phyloP scores from a whole-genome alignment of 768 basidiomycete species.

The Pleurotus citrinopileatus region DNA sequence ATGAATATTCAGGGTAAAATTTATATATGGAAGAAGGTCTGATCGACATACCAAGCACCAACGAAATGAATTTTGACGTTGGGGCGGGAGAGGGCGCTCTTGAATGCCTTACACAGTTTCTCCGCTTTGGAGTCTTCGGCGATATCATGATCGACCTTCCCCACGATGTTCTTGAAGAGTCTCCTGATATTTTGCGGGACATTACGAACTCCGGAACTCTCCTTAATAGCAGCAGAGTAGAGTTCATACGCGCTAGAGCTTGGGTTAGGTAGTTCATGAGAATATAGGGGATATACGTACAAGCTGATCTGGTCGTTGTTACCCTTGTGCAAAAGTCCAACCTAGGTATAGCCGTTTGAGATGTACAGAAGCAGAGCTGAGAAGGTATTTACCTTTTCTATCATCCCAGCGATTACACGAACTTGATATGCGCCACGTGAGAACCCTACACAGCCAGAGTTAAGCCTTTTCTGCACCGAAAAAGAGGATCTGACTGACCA shows the following conservation, averaged over 20 bases:
- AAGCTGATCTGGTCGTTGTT: constrained; percentile 40
- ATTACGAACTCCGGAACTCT: neutral
- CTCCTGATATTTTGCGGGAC: neutral
- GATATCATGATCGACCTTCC: neutral
- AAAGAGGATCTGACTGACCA: constrained; percentile 19
- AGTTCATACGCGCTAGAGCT: constrained; percentile 33
- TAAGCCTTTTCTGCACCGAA: neutral
- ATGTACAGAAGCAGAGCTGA: neutral
- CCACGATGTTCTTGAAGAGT: neutral
- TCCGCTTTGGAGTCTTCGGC: constrained; percentile 4
- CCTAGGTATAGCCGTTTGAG: constrained; percentile 35
- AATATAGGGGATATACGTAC: constrained; percentile 15
- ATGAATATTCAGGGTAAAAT: neutral
- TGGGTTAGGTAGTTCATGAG: neutral
- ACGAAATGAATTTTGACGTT: constrained; percentile 40
- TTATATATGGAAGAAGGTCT: neutral
- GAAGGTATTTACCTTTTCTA: constrained; percentile 26
- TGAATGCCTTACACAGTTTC: constrained; percentile 15
- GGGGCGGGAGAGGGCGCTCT: constrained; percentile 16
- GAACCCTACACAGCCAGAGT: constrained; percentile 29
- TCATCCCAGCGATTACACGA: constrained; percentile 41
- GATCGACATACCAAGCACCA: constrained; percentile 34
- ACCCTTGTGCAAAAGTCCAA: constrained; percentile 38
- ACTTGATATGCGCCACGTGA: constrained; percentile 52
- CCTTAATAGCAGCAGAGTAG: constrained; percentile 18